Base-by-base conservation (phyloP, 2,329 filamentous ascomycete species). In the Penicillium verrucosum region DNA sequence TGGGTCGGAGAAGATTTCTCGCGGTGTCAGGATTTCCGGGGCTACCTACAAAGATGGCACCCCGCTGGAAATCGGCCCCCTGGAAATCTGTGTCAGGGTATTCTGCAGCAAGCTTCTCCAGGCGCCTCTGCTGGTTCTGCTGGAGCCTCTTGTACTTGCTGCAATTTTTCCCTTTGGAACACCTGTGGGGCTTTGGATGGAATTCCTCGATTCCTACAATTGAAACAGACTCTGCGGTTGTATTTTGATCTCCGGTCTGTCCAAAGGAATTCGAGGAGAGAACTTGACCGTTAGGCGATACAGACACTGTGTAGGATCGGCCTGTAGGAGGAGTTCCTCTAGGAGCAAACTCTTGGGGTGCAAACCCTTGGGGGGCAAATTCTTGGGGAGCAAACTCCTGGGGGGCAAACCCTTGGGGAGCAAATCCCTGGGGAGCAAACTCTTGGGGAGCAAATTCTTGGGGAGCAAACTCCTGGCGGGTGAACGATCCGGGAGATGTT, bases 141-240 rank as follows among this genome's bases (percentile, higher is more conserved):
- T 92, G 16, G 8, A 37, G 89, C 71, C 88, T 90, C 72, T 82
- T 85, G 82, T 84, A 96, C 73, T 92, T 95, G 50, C 85, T 80
- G 74, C 92, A 96, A 65, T 89, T 86, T 73, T 94, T 89, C 45
- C 92, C 92, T 73, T 95, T 96, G 45, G 86, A 85, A 77, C 92
- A 96, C 57, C 83, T 83, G 75, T 96, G 34, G 16, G 34, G 85
- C 76, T 90, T 92, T 9, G 92, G 92, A 53, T 96, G 82, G 51
- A 94, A 79, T 73, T 96, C 90, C 76, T 96, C 92, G 62, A 96
- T 96, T 27, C 89, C 92, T 36, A 96, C 91, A 65, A 96, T 96
- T 1, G 91, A 96, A 4, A 94, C 87, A 1, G 90, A 92, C 71
- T 96, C 90, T 56, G 87, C 83, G 2, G 90, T 90, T 86, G 27